A percentile compares a stretch with the other conserved stretches of the same genome.
phyloP scores from a whole-genome alignment of 495 filamentous ascomycete species.

The Articulospora tetracladia region DNA sequence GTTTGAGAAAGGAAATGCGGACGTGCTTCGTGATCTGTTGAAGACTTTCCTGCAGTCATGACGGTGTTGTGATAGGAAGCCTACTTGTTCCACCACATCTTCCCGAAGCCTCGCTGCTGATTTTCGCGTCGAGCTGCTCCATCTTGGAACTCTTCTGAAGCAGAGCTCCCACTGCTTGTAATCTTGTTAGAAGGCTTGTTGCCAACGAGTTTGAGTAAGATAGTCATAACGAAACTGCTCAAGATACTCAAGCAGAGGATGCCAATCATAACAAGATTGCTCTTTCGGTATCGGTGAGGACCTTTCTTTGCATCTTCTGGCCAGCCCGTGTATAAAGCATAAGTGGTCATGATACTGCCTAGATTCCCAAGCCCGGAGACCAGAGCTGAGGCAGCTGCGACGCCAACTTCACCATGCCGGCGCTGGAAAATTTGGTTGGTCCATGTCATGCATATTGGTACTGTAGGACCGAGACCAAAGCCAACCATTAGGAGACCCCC shows the following conservation, averaged over 20 bases:
- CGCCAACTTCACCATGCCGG: conserved; percentile 86
- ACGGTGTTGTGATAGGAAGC: background rate
- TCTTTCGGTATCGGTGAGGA: conserved; percentile 70
- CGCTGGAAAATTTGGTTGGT: conserved; percentile 86
- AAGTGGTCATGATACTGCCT: conserved; percentile 81
- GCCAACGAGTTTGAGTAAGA: conserved; percentile 60
- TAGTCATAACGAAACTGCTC: conserved; percentile 60
- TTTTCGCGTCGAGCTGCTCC: conserved; percentile 67
- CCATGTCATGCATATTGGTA: conserved; percentile 92
- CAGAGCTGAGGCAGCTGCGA: conserved; percentile 81
- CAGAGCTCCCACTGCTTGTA: conserved; percentile 38
- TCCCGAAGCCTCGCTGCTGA: conserved; percentile 62
- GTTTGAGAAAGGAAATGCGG: background rate
- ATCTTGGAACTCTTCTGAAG: conserved; percentile 53
- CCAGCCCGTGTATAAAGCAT: conserved; percentile 87
- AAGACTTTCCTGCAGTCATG: background rate
- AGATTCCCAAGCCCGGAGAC: conserved; percentile 85
- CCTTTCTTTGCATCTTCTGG: conserved; percentile 63
- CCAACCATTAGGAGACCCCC: conserved; percentile 86
- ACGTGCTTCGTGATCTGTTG: conserved; percentile 9
- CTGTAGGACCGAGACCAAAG: conserved; percentile 87
- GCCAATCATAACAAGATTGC: conserved; percentile 84
- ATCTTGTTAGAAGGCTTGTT: conserved; percentile 46
- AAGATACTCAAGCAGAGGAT: conserved; percentile 76
- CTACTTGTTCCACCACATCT: conserved; percentile 42